These are phyloP conservation scores for Epichloe scottii DNA, from an alignment of 2,329 filamentous ascomycete genomes.

Conservation along the genomic window DNA sequence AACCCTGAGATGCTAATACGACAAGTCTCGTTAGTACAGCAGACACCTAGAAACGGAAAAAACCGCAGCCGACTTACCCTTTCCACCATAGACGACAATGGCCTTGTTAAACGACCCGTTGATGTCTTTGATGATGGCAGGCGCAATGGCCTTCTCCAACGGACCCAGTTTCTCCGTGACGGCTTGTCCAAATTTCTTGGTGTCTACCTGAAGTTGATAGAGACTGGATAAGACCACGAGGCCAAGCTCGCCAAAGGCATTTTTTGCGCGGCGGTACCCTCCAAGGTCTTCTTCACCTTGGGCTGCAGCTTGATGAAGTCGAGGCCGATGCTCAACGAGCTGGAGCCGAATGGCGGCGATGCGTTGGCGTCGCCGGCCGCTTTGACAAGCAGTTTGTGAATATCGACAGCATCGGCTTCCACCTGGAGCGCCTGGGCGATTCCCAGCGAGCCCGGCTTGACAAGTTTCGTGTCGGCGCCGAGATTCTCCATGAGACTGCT, in stretches of 20 bases:
- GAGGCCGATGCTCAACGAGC: neutral
- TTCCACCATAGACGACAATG: slow-evolving; percentile 1
- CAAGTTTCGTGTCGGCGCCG: neutral
- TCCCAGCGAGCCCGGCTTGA: neutral
- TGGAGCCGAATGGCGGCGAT: neutral
- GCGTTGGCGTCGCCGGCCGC: neutral
- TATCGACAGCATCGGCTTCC: neutral
- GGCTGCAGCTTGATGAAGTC: slow-evolving; percentile 1
- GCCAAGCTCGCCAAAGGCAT: neutral
- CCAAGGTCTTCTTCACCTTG: neutral
- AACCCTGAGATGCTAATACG: too few relatives aligned
- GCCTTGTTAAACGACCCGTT: neutral
- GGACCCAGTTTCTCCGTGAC: neutral
- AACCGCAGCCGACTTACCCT: neutral
- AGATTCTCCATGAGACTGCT: neutral
- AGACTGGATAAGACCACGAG: neutral
- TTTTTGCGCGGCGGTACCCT: neutral
- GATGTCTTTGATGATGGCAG: neutral
- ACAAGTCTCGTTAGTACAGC: too few relatives aligned
- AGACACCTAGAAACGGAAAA: neutral
- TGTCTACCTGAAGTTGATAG: slow-evolving; percentile 2
- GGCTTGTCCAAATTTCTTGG: neutral
- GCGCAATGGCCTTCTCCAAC: slow-evolving; percentile 1
- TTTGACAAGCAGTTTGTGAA: slow-evolving; percentile 2
- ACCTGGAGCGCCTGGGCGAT: slow-evolving; percentile 3